phyloP scores from a whole-genome alignment of 495 filamentous ascomycete genomes.

The Aspergillus coremiiformis region DNA sequence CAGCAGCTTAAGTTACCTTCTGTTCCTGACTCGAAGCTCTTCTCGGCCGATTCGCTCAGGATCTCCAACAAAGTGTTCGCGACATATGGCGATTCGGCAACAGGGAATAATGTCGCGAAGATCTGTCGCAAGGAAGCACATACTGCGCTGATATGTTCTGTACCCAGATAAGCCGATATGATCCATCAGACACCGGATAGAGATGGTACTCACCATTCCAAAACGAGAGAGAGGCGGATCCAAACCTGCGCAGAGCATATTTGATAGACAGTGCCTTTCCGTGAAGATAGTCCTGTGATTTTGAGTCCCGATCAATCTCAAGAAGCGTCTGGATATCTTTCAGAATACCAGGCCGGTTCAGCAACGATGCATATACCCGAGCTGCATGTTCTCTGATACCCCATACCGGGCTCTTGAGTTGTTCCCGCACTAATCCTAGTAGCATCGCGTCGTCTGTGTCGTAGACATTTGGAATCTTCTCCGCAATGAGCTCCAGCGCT shows the following conservation, averaged over 20 bases:
- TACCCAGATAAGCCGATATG: background rate
- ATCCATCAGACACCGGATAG: background rate
- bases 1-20: constrained; percentile 21
- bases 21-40: constrained; percentile 21
- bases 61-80: constrained; percentile 35
- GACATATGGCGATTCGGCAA: constrained; percentile 34
- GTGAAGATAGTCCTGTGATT: constrained; percentile 58
- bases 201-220: constrained; percentile 29
- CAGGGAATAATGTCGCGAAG: constrained; percentile 22
- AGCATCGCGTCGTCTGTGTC: constrained; percentile 29
- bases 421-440: constrained; percentile 28
- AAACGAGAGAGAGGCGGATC: constrained; percentile 23
- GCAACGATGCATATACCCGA: constrained; percentile 62
- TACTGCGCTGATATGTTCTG: constrained; percentile 27
- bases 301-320: constrained; percentile 17
- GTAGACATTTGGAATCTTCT: constrained; percentile 34
- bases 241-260: constrained; percentile 39
- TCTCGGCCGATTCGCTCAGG: constrained; percentile 33
- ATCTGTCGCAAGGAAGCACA: constrained; percentile 20
- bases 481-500: constrained; percentile 70
- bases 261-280: constrained; percentile 47
- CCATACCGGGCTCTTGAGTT: constrained; percentile 71
- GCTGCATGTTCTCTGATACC: constrained; percentile 87
- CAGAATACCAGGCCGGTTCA: constrained; percentile 46
- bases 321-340: constrained; percentile 44